phyloP scores from a whole-genome alignment of 129 eudicot species.

The Daucus carota region DH1_v3.0 NC_030384.2:51082001-51082500 shows the following conservation, averaged over 20 bases:
- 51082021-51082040: conserved; percentile 63
- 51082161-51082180: neutral
- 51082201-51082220: conserved; percentile 53
- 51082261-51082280: conserved; percentile 87
- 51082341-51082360: conserved; percentile 77
- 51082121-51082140: conserved; percentile 49
- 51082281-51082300: conserved; percentile 72
- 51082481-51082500: neutral
- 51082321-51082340: conserved; percentile 58
- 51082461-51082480: neutral
- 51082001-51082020: conserved; percentile 39
- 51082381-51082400: conserved; percentile 45
- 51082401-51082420: too few species aligned
- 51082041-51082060: conserved; percentile 68
- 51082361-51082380: conserved; percentile 69
- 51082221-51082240: conserved; percentile 85
- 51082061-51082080: conserved; percentile 73
- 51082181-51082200: neutral
- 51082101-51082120: conserved; percentile 61
- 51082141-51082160: neutral
- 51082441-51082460: conserved; percentile 28
- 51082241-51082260: conserved; percentile 65
- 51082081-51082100: conserved; percentile 62
- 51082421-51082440: conserved; percentile 36
- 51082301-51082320: conserved; percentile 58